Base-by-base conservation (phyloP, 139 green algal genomes). In the Coccomyxa sp. region DNA sequence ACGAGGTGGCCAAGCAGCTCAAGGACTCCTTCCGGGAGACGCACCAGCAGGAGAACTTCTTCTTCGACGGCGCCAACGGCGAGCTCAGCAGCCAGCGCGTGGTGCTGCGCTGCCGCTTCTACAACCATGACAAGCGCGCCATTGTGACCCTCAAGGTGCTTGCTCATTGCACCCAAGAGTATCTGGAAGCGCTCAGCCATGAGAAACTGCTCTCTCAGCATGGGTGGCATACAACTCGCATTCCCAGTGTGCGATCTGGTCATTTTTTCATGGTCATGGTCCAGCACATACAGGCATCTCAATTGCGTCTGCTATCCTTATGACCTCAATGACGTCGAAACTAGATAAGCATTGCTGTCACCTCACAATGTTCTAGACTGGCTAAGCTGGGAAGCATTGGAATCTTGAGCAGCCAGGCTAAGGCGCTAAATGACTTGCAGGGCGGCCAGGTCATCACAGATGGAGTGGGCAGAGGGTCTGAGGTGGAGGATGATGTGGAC, bases 21-120 rank as follows among this genome's bases (percentile, higher is more conserved):
- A n/a, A 79, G 41, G 12, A 31, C 54, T 68, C 27, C 72, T 83
- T 80, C 44, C 39, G 44, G 1, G 88, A 78, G 41, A 87, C 80
- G 10, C 84, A 96, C 73, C 37, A 85, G 22, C 93, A 98, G 84
- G 94, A 98, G 70, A 98, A 98, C 86, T 93, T 89, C 80, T 98
- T 98, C 78, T 98, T 98, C 58, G 95, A 98, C 73, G 93, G 95
- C n/a, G 58, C 81, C 6, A 74, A 86, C 0, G 36, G 83, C 29
- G 94, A 99, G 89, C 90, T 99, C 14, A 91, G 88, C 79, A 74
- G 64, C 10, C 55, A 82, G 37, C 85, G 84, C 0, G 81, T 89
- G 33, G 90, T 97, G 54, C 85, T 98, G 75, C 88, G 95, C 7
- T 68, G 95, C 33, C 85, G 95, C n/a, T 96, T 98, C 75, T 97